phyloP scores from a whole-genome alignment of 2,329 filamentous ascomycete species.

The Colletotrichum shisoi region DNA sequence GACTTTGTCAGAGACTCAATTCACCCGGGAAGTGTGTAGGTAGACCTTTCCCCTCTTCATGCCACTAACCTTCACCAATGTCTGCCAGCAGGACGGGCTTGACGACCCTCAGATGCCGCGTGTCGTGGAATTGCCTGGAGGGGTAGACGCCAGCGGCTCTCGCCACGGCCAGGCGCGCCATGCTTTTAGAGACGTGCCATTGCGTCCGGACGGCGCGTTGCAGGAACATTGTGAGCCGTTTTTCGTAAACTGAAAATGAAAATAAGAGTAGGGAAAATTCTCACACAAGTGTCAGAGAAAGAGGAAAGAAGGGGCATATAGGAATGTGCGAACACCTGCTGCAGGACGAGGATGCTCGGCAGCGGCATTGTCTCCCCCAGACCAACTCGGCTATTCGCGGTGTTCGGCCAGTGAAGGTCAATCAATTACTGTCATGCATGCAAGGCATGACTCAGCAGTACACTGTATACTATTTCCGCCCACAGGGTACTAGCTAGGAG shows the following conservation, averaged over 20 bases:
- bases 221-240: constrained; percentile 59
- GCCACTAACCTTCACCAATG: constrained; percentile 77
- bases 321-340: constrained; percentile 36
- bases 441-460: no score
- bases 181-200: constrained; percentile 57
- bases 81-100: constrained; percentile 86
- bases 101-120: constrained; percentile 62
- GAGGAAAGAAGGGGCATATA: constrained; percentile 1
- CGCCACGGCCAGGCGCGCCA: constrained; percentile 49
- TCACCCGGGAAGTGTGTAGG: background rate
- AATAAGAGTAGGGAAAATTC: constrained; percentile 17
- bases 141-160: constrained; percentile 46
- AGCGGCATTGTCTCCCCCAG: constrained; percentile 26
- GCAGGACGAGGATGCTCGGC: constrained; percentile 25
- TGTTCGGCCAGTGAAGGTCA: constrained; percentile 34
- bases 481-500: no score
- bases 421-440: no score
- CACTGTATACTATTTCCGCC: no score
- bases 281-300: constrained; percentile 6
- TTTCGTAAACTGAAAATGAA: constrained; percentile 11
- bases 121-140: constrained; percentile 61
- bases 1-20: constrained; percentile 32
- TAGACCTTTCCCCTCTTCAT: background rate
- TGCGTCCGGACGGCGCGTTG: constrained; percentile 60
- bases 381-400: constrained; percentile 40